Evolutionary conservation across 345 rosid genomes (phyloP), one percentile per base, ranked within the genome.

Genomic region (Eucalyptus victrix): DNA sequence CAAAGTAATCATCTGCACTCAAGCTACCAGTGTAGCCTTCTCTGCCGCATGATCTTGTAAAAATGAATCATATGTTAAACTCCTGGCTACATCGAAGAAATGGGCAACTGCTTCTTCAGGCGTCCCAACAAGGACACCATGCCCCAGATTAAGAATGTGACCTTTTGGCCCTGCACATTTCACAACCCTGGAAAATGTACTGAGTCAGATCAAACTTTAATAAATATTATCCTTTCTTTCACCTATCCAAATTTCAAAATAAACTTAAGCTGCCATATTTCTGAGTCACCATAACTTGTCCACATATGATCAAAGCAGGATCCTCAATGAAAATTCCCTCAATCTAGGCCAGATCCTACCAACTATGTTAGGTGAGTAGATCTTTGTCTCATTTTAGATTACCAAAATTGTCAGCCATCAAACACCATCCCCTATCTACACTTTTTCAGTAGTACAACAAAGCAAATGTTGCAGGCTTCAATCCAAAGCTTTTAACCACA

Each of bases 91-190:
- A 28, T 95, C 97, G 91, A 97, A 97, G 93, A 97, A 97, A 94
- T 97, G 99, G 86, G 95, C 95, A 72, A 97, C 99, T 45, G 98
- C 99, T 92, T 94, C 99, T 93, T 97, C 99, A 47, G 98, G 98
- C 21, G 99, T 96, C 90, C 99, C 99, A 56, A 97, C 99, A 49
- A 97, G 96, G 90, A 97, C 98, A 44, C 99, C 99, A 53, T 96
- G 99, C 76, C 98, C 99, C 88, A 97, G 94, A 90, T 97, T 97
- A 90, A 97, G 99, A 51, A 97, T 94, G 93, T 97, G 99, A 50
- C 99, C 99, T 80, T 90, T 94, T 87, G 95, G 92, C 88, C 99
- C 99, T 42, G 99, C 99, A 87, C 96, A 92, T 89, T 87, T 94
- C 87, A 97, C 98, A 88, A 97, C 98, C 94, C 98, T 97, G 95